phyloP scores from a whole-genome alignment of 2,329 filamentous ascomycete species.

The Lecanicillium sp. region DNA sequence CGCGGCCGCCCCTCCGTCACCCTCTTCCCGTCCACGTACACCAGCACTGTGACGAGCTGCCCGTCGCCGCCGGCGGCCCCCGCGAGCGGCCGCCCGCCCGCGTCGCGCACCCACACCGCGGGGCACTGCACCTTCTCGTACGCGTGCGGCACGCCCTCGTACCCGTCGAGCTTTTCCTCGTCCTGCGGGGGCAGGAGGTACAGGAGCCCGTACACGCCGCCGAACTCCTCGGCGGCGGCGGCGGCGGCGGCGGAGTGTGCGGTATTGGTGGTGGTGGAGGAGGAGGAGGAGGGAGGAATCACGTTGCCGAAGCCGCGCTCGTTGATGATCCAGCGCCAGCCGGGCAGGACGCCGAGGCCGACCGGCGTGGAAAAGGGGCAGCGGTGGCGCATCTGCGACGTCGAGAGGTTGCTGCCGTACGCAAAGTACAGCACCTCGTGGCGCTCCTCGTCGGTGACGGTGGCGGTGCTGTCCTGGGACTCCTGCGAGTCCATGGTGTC shows the following conservation, averaged over 20 bases:
- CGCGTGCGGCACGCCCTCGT: slow-evolving; percentile 57
- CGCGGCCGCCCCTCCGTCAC: slow-evolving; percentile 35
- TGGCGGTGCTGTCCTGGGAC: slow-evolving; percentile 31
- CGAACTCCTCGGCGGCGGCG: slow-evolving; percentile 10
- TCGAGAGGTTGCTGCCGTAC: slow-evolving; percentile 65
- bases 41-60: slow-evolving; percentile 38
- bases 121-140: slow-evolving; percentile 49
- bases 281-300: slow-evolving; percentile 27
- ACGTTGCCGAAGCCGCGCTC: slow-evolving; percentile 63
- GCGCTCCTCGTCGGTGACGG: slow-evolving; percentile 28
- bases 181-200: slow-evolving; percentile 47
- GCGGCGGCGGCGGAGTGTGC: too few species aligned
- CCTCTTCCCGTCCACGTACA: slow-evolving; percentile 51
- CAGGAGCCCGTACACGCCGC: slow-evolving; percentile 51
- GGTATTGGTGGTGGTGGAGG: background rate
- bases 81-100: slow-evolving; percentile 17
- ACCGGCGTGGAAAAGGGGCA: slow-evolving; percentile 53
- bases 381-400: slow-evolving; percentile 55
- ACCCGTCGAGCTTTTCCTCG: slow-evolving; percentile 45
- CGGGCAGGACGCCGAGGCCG: slow-evolving; percentile 50
- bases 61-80: slow-evolving; percentile 15
- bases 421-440: slow-evolving; percentile 55
- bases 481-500: slow-evolving; percentile 19
- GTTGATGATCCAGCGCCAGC: slow-evolving; percentile 63
- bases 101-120: slow-evolving; percentile 23